phyloP scores from a whole-genome alignment of 352 stramenopile genomes.

The Globisporangium orthogonon region DNA sequence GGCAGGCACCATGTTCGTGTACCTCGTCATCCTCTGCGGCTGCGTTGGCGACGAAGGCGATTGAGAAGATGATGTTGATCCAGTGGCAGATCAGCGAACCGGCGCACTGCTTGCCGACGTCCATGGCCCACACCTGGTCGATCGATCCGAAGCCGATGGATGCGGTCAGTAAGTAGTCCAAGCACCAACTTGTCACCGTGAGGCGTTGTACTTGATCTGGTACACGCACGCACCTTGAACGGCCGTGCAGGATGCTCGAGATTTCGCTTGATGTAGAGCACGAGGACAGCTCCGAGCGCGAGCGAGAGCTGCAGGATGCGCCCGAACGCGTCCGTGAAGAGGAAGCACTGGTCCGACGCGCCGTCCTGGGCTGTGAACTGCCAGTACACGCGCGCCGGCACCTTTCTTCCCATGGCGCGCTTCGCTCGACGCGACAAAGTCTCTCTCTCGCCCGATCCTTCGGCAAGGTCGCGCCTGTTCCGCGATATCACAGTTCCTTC shows the following conservation, averaged over 20 bases:
- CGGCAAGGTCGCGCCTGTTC: neutral
- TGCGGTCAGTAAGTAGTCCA: too few relatives aligned
- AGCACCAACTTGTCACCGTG: too few relatives aligned
- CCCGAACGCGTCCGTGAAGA: constrained; percentile 67
- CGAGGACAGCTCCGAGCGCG: constrained; percentile 37
- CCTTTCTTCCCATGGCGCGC: neutral
- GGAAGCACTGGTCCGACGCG: constrained; percentile 36
- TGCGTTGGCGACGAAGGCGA: constrained; percentile 41
- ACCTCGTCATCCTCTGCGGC: constrained; percentile 49
- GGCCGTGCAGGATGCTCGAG: constrained; percentile 64
- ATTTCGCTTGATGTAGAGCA: constrained; percentile 77
- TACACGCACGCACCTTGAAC: constrained; percentile 27
- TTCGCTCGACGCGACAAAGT: neutral
- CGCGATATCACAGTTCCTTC: too few relatives aligned
- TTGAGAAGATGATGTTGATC: constrained; percentile 54
- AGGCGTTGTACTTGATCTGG: too few relatives aligned
- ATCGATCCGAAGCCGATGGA: neutral
- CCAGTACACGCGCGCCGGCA: constrained; percentile 9
- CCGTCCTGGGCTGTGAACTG: constrained; percentile 14
- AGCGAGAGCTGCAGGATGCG: constrained; percentile 54
- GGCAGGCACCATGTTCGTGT: too few relatives aligned
- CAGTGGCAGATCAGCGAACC: constrained; percentile 55
- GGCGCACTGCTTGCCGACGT: constrained; percentile 65
- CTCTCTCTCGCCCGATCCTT: neutral
- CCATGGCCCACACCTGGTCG: constrained; percentile 54